Evolutionary conservation across 164 flowering plant species (phyloP).

Genomic region (Brasenia schreberi): DNA sequence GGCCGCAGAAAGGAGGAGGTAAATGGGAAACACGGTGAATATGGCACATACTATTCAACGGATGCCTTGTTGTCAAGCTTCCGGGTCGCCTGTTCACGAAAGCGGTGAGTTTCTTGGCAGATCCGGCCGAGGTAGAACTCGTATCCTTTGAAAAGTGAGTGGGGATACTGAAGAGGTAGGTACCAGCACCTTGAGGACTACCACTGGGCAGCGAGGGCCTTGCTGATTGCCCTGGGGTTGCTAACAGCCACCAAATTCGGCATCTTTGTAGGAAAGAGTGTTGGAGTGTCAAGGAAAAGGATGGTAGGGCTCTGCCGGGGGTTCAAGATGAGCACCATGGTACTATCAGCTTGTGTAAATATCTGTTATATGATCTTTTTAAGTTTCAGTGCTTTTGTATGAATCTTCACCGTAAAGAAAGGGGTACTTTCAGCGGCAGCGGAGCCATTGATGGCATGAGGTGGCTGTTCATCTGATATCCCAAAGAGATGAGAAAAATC

Average conservation of each 20-base stretch:
- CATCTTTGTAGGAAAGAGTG: conserved; percentile 35
- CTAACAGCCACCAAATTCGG: conserved; percentile 73
- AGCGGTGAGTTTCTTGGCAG: conserved; percentile 42
- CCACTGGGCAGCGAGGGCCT: conserved; percentile 89
- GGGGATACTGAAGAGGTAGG: conserved; percentile 59
- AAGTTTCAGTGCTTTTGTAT: too few species aligned
- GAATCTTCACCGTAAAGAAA: too few species aligned
- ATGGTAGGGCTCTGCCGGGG: conserved; percentile 13
- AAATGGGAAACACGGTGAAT: conserved; percentile 71
- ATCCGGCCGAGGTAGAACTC: conserved; percentile 82
- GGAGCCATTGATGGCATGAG: too few species aligned
- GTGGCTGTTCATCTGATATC: too few species aligned
- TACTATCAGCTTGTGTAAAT: conserved; percentile 4
- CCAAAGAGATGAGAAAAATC: too few species aligned
- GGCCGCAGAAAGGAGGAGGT: conserved; percentile 48
- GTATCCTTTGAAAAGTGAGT: conserved; percentile 47
- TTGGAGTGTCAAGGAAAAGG: conserved; percentile 29
- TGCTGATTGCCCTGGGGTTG: conserved; percentile 58
- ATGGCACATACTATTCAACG: conserved; percentile 32
- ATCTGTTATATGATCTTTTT: too few species aligned
- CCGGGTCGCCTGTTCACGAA: conserved; percentile 57
- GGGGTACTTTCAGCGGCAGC: too few species aligned
- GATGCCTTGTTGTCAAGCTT: conserved; percentile 62
- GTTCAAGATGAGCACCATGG: conserved; percentile 24
- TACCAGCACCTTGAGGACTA: conserved; percentile 91